A percentile compares a stretch with the other conserved stretches of the same genome.
phyloP scores from a whole-genome alignment of 768 basidiomycete species.

The Hysterangium stoloniferum region DNA sequence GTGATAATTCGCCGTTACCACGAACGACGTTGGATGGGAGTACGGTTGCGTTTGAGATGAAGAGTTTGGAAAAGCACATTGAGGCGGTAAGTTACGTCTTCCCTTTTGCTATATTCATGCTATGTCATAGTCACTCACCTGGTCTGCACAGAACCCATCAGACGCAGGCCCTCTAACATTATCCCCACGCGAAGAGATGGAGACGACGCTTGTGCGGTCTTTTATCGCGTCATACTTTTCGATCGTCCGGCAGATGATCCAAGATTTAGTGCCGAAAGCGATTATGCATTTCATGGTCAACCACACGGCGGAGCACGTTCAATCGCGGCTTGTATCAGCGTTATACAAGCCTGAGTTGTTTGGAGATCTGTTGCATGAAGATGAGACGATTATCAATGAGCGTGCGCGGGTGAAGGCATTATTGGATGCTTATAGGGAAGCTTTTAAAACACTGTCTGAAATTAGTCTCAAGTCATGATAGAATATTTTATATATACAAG shows the following conservation, averaged over 20 bases:
- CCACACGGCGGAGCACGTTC: constrained; percentile 91
- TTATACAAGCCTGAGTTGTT: constrained; percentile 95
- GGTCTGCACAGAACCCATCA: constrained; percentile 34
- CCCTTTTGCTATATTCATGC: constrained; percentile 12
- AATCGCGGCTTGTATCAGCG: constrained; percentile 90
- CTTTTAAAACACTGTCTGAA: constrained; percentile 81
- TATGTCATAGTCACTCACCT: constrained; percentile 6
- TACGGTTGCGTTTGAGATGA: constrained; percentile 95
- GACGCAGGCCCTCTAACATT: constrained; percentile 51
- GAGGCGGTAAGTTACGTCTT: constrained; percentile 53
- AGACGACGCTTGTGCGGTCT: constrained; percentile 88
- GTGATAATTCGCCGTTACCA: constrained; percentile 1
- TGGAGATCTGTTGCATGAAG: constrained; percentile 85
- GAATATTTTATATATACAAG: constrained; percentile 6
- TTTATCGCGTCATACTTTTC: constrained; percentile 94
- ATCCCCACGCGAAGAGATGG: constrained; percentile 89
- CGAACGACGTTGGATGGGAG: constrained; percentile 49
- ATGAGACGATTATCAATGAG: constrained; percentile 91
- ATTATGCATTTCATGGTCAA: constrained; percentile 99
- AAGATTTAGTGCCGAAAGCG: constrained; percentile 95
- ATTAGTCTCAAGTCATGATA: constrained; percentile 63
- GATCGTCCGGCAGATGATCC: constrained; percentile 94
- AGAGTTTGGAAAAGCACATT: constrained; percentile 93
- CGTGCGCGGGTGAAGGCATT: constrained; percentile 88
- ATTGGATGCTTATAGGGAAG: constrained; percentile 93